A percentile compares a stretch with the other conserved stretches of the same genome.
Evolutionary conservation across 306 rosid species (phyloP).

Genomic region (Prinsepia uniflora): DNA sequence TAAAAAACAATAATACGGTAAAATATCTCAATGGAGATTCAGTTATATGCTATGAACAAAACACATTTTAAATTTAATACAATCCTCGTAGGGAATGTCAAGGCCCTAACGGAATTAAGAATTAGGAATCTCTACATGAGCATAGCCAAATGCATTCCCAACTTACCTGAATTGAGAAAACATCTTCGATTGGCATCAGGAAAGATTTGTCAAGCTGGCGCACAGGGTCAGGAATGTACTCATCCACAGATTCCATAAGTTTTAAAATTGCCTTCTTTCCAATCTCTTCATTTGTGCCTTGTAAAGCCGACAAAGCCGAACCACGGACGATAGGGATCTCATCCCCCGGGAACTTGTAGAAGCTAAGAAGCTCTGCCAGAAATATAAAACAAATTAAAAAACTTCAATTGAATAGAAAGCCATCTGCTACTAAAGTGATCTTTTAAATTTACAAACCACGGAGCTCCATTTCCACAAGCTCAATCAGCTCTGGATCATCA

Average conservation of each 20-base stretch:
- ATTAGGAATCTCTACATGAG: neutral
- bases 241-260: slow-evolving; percentile 93
- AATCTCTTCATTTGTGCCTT: slow-evolving; percentile 92
- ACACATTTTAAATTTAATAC: neutral
- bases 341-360: slow-evolving; percentile 99
- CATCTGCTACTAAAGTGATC: neutral
- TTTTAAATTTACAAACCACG: slow-evolving; percentile 55
- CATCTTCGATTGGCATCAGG: slow-evolving; percentile 92
- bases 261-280: slow-evolving; percentile 83
- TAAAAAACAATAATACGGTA: neutral
- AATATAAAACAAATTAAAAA: slow-evolving; percentile 21
- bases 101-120: neutral
- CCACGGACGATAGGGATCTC: slow-evolving; percentile 91
- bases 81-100: neutral
- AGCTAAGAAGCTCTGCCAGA: slow-evolving; percentile 82
- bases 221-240: slow-evolving; percentile 92
- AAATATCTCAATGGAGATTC: neutral
- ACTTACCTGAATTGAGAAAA: slow-evolving; percentile 87
- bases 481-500: slow-evolving; percentile 88
- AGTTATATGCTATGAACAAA: neutral
- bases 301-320: slow-evolving; percentile 88
- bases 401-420: slow-evolving; percentile 7
- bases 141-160: slow-evolving; percentile 5
- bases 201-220: slow-evolving; percentile 94
- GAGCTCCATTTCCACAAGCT: slow-evolving; percentile 97